Conservation (phyloP, 805 yeast species). For the Yarrowia deformans region DNA sequence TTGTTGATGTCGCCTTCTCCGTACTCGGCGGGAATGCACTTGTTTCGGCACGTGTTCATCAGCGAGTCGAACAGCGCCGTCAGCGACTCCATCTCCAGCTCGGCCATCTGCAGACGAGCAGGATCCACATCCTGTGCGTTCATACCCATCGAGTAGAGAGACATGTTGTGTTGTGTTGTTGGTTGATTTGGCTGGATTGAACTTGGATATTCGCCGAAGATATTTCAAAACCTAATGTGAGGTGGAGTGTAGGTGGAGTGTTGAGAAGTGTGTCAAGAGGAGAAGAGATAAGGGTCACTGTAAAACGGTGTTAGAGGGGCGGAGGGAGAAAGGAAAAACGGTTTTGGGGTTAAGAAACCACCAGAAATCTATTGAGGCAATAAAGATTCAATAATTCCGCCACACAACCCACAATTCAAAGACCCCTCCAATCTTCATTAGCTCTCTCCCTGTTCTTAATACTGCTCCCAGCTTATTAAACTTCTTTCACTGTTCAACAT, state of each 20-base stretch:
- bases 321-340: background rate
- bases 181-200: background rate
- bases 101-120: constrained; percentile 49
- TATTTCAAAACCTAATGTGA: constrained; percentile 26
- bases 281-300: background rate
- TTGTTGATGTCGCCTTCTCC: constrained; percentile 84
- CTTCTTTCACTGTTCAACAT: too few relatives aligned
- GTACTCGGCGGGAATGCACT: constrained; percentile 86
- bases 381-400: background rate
- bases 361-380: background rate
- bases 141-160: constrained; percentile 49
- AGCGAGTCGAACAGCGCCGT: constrained; percentile 52
- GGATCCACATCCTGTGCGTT: constrained; percentile 49
- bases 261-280: too few relatives aligned
- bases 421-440: too few relatives aligned
- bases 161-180: constrained; percentile 45
- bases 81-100: constrained; percentile 49
- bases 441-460: too few relatives aligned
- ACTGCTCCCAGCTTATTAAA: background rate
- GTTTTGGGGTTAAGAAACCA: background rate
- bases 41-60: constrained; percentile 66
- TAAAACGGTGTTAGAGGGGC: background rate
- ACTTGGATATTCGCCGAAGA: background rate
- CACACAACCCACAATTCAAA: too few relatives aligned
- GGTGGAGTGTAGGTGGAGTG: background rate